Evolutionary conservation across 371 early-diverging fungal genomes (phyloP).

Genomic region (Mortierella sp.): DNA sequence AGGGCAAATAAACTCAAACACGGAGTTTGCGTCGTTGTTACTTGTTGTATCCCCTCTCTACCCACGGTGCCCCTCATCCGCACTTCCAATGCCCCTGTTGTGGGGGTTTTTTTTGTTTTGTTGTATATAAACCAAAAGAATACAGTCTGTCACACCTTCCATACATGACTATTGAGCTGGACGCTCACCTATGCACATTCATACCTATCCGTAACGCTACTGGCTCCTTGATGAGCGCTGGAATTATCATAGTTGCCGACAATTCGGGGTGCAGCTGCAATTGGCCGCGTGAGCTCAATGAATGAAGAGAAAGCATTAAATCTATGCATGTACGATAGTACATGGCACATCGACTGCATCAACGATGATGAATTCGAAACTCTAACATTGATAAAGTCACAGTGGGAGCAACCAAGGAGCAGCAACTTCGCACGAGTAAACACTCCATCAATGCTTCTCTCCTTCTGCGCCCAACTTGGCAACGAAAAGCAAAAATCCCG

Average conservation of each 20-base stretch:
- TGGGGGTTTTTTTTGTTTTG: no score
- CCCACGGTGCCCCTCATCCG: background rate
- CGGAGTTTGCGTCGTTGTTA: background rate
- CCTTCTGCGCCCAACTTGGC: no score
- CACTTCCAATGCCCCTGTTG: no score
- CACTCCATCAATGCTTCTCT: no score
- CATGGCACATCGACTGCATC: no score
- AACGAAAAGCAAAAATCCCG: no score
- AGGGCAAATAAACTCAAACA: slow-evolving; percentile 3
- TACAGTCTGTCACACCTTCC: background rate
- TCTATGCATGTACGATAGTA: background rate
- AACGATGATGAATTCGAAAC: no score
- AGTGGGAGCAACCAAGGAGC: no score
- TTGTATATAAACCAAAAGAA: no score
- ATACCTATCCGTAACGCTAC: slow-evolving; percentile 1
- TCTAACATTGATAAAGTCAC: no score
- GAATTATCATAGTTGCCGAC: background rate
- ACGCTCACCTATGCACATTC: background rate
- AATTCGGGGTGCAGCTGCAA: slow-evolving; percentile 2
- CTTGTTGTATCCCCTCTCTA: background rate
- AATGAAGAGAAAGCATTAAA: background rate
- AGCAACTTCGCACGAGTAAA: no score
- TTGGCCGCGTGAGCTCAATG: slow-evolving; percentile 1
- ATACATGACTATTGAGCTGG: background rate
- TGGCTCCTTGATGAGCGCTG: background rate